Percentiles rank a stretch among this genome's conserved stretches.
Evolutionary conservation across 306 rosid genomes (phyloP).

Genomic region (Aeschynomene evenia): DNA sequence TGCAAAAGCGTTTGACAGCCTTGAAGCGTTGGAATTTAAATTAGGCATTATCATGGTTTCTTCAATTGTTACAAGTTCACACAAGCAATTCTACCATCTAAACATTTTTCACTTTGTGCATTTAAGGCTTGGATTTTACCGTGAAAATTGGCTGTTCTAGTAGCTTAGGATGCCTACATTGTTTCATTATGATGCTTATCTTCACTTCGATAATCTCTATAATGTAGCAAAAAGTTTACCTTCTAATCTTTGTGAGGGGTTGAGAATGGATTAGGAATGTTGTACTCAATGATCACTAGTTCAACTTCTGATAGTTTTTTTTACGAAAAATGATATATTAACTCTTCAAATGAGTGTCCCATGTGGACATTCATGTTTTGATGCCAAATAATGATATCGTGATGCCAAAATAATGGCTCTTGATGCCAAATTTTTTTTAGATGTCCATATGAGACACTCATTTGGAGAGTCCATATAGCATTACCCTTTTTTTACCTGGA

Average conservation of each 20-base stretch:
- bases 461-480: too few relatives aligned
- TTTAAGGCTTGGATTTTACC: background rate
- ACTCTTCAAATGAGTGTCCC: too few relatives aligned
- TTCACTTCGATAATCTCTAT: background rate
- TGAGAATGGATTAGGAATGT: background rate
- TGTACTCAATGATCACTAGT: background rate
- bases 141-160: constrained; percentile 5
- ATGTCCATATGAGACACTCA: too few relatives aligned
- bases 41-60: background rate
- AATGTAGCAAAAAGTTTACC: background rate
- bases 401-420: too few relatives aligned
- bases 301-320: background rate
- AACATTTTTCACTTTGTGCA: background rate
- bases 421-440: too few relatives aligned
- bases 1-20: too few relatives aligned
- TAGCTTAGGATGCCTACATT: background rate
- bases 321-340: too few relatives aligned
- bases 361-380: too few relatives aligned
- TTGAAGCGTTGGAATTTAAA: background rate
- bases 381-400: too few relatives aligned
- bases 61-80: background rate
- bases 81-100: background rate
- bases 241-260: background rate
- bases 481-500: background rate
- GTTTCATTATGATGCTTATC: background rate